These are phyloP conservation scores for Lachancea dasiensis DNA, from an alignment of 805 yeast genomes.

Conservation along the genomic window DNA sequence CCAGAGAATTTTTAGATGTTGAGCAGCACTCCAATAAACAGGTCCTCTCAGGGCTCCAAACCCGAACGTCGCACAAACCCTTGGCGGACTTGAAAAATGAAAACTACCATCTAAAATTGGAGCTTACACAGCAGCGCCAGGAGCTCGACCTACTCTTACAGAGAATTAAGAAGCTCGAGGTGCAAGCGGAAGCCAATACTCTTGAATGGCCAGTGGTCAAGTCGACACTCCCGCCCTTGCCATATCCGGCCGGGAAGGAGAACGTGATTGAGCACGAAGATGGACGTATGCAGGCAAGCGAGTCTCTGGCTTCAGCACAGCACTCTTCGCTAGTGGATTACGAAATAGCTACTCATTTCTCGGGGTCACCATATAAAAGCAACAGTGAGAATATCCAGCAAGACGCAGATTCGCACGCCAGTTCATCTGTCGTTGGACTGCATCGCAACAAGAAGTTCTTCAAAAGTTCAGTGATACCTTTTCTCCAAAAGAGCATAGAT, in stretches of 20 bases:
- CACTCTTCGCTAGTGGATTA: not conserved
- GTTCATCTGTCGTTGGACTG: constrained; percentile 15
- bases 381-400: not conserved
- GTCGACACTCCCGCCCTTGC: not conserved
- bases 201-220: not conserved
- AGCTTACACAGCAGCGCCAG: constrained; percentile 19
- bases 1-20: no score
- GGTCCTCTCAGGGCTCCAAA: no score
- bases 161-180: not conserved
- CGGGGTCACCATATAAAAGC: constrained; percentile 22
- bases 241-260: not conserved
- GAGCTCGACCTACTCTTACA: constrained; percentile 9
- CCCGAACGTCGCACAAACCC: not conserved
- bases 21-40: no score
- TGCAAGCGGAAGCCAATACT: not conserved
- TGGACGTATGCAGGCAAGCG: no score
- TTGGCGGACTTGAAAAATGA: constrained; percentile 16
- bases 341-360: constrained; percentile 17
- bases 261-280: no score
- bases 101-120: constrained; percentile 21
- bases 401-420: constrained; percentile 19
- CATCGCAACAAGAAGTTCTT: constrained; percentile 17
- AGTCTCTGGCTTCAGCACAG: not conserved
- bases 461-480: constrained; percentile 19
- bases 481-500: constrained; percentile 17